These are phyloP conservation scores for Cytospora piceae DNA, from an alignment of 2,329 filamentous ascomycete species.

Conservation along the genomic window DNA sequence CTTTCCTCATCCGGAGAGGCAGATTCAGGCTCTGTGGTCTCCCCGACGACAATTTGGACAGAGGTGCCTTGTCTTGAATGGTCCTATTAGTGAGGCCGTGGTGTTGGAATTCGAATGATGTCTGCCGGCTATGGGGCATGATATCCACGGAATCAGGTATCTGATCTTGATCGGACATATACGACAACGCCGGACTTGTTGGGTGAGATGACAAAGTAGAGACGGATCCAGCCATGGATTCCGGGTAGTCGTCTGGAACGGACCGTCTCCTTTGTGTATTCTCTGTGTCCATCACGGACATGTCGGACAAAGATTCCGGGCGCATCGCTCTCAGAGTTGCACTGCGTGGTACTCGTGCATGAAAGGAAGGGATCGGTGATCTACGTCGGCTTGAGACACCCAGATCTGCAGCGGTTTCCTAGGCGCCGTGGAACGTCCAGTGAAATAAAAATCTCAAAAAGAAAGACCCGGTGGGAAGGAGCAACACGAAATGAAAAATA, in stretches of 20 bases:
- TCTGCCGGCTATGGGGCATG: constrained; percentile 18
- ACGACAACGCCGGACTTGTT: constrained; percentile 19
- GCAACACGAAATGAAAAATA: background rate
- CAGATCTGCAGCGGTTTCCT: constrained; percentile 23
- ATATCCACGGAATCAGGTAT: constrained; percentile 20
- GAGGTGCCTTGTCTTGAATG: constrained; percentile 1
- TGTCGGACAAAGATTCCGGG: constrained; percentile 1
- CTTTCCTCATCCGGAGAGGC: constrained; percentile 18
- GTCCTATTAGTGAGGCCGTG: background rate
- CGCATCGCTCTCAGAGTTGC: constrained; percentile 11
- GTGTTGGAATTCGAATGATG: constrained; percentile 6
- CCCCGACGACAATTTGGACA: constrained; percentile 4
- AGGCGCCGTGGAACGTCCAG: constrained; percentile 27
- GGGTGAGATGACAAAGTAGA: constrained; percentile 26
- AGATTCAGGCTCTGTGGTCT: constrained; percentile 20
- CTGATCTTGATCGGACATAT: constrained; percentile 15
- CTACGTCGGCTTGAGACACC: constrained; percentile 4
- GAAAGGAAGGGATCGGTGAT: constrained; percentile 19
- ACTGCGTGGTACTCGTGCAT: constrained; percentile 25
- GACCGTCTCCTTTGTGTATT: constrained; percentile 18
- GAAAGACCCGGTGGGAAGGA: background rate
- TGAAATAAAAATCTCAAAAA: background rate
- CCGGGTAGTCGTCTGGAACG: constrained; percentile 22
- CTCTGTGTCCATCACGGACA: constrained; percentile 3
- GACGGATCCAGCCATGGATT: constrained; percentile 25